Evolutionary conservation across 1,284 basidiomycete species (phyloP).

Genomic region (Fomitiporia mediterranea): DNA sequence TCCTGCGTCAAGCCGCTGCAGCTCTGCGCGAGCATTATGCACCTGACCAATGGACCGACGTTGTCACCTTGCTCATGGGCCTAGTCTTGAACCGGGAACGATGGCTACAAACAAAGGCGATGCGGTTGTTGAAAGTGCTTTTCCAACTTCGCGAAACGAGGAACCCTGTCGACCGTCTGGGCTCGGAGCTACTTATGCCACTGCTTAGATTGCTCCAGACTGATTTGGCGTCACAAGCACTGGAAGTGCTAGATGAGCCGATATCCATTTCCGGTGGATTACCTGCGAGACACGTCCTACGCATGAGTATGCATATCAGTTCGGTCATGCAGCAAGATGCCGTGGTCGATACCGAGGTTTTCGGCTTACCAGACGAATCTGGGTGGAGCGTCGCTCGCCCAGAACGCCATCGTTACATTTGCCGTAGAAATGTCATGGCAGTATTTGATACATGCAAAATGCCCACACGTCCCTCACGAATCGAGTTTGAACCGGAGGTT

Average conservation of each 20-base stretch:
- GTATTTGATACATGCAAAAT: slow-evolving; percentile 82
- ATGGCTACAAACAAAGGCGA: slow-evolving; percentile 79
- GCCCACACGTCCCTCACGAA: slow-evolving; percentile 66
- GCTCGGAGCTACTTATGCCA: slow-evolving; percentile 88
- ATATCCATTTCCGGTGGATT: slow-evolving; percentile 73
- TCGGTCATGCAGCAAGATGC: slow-evolving; percentile 37
- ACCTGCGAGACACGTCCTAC: slow-evolving; percentile 78
- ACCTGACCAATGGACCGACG: slow-evolving; percentile 62
- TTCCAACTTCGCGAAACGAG: slow-evolving; percentile 83
- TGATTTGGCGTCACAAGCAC: slow-evolving; percentile 78
- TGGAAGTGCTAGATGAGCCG: slow-evolving; percentile 90
- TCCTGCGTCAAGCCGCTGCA: slow-evolving; percentile 84
- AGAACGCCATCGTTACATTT: slow-evolving; percentile 55
- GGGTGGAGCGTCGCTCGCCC: slow-evolving; percentile 83
- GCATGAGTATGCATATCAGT: slow-evolving; percentile 75
- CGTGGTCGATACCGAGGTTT: slow-evolving; percentile 63
- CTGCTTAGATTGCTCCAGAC: slow-evolving; percentile 82
- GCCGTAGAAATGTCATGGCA: slow-evolving; percentile 73
- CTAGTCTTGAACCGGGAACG: slow-evolving; percentile 81
- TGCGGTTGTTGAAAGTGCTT: slow-evolving; percentile 86
- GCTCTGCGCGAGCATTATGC: slow-evolving; percentile 83
- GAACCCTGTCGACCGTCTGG: slow-evolving; percentile 67
- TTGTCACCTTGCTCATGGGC: slow-evolving; percentile 80
- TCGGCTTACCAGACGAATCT: slow-evolving; percentile 75
- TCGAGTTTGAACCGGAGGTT: slow-evolving; percentile 60